These are phyloP conservation scores for Myotisia sp. DNA, from an alignment of 2,329 filamentous ascomycete genomes.

Conservation along the genomic window DNA sequence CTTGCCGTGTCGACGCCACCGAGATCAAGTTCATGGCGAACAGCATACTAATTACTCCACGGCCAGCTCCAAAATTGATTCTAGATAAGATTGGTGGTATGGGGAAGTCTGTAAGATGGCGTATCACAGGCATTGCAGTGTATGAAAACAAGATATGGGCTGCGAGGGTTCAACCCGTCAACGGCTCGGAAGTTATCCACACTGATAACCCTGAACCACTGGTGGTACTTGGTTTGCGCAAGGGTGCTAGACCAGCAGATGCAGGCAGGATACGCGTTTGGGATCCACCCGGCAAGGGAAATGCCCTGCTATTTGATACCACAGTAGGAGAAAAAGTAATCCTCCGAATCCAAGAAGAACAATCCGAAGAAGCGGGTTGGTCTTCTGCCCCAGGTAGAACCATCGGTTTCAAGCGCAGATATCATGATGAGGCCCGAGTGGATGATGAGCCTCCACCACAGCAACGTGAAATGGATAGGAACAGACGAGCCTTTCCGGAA, in stretches of 20 bases:
- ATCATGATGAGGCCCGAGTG: constrained; percentile 43
- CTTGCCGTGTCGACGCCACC: constrained; percentile 44
- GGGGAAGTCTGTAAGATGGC: constrained; percentile 69
- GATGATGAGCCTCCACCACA: constrained; percentile 39
- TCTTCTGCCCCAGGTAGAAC: constrained; percentile 51
- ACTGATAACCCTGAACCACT: constrained; percentile 66
- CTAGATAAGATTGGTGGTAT: constrained; percentile 77
- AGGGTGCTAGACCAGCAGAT: constrained; percentile 62
- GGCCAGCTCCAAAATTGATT: constrained; percentile 56
- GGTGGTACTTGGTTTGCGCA: constrained; percentile 68
- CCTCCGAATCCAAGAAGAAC: constrained; percentile 63
- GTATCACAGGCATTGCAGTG: constrained; percentile 60
- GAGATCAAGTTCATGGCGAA: constrained; percentile 75
- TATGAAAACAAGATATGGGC: constrained; percentile 80
- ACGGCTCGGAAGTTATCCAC: constrained; percentile 52
- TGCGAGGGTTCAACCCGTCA: constrained; percentile 59
- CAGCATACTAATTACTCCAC: constrained; percentile 77
- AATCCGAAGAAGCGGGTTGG: constrained; percentile 38
- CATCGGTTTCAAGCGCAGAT: constrained; percentile 39
- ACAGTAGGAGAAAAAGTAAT: constrained; percentile 76
- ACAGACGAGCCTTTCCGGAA: constrained; percentile 19
- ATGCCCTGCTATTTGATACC: constrained; percentile 64
- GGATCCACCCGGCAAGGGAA: constrained; percentile 58
- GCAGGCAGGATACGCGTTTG: constrained; percentile 70
- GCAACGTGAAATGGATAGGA: too few relatives aligned